A percentile compares a stretch with the other conserved stretches of the same genome.
phyloP scores from a whole-genome alignment of 305 asterid species.

The Nicotiana rustica region DNA sequence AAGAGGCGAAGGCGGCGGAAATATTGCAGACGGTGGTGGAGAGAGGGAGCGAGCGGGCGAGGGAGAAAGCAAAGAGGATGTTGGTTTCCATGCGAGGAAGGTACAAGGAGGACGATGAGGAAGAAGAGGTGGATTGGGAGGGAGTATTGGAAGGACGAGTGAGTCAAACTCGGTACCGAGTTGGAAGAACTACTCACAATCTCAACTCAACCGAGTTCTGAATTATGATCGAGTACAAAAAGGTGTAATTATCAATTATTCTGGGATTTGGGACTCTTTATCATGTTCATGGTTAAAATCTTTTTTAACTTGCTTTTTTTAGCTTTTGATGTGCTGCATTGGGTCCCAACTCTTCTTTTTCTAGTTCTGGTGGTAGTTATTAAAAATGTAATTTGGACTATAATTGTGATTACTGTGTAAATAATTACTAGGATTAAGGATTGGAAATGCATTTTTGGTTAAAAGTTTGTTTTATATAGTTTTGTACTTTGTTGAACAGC shows the following conservation, averaged over 20 bases:
- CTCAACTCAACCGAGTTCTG: slow-evolving; percentile 73
- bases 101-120: slow-evolving; percentile 47
- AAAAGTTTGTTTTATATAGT: neutral
- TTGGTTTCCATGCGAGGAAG: slow-evolving; percentile 54
- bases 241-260: slow-evolving; percentile 41
- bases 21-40: slow-evolving; percentile 61
- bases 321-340: neutral
- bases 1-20: slow-evolving; percentile 63
- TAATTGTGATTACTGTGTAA: neutral
- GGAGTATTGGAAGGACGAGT: slow-evolving; percentile 66
- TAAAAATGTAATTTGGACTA: slow-evolving; percentile 31
- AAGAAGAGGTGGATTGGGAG: slow-evolving; percentile 78
- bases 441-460: slow-evolving; percentile 1
- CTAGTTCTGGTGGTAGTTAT: neutral
- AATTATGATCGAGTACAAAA: slow-evolving; percentile 29
- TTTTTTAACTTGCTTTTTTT: slow-evolving; percentile 31
- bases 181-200: slow-evolving; percentile 41
- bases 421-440: slow-evolving; percentile 3
- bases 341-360: neutral
- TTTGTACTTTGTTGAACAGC: slow-evolving; percentile 26
- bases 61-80: slow-evolving; percentile 67
- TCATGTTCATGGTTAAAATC: slow-evolving; percentile 39
- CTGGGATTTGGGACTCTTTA: slow-evolving; percentile 33
- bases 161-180: slow-evolving; percentile 65
- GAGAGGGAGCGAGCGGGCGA: slow-evolving; percentile 64